Evolutionary conservation across 495 filamentous ascomycete species (phyloP).

Genomic region (Talaromyces liani): DNA sequence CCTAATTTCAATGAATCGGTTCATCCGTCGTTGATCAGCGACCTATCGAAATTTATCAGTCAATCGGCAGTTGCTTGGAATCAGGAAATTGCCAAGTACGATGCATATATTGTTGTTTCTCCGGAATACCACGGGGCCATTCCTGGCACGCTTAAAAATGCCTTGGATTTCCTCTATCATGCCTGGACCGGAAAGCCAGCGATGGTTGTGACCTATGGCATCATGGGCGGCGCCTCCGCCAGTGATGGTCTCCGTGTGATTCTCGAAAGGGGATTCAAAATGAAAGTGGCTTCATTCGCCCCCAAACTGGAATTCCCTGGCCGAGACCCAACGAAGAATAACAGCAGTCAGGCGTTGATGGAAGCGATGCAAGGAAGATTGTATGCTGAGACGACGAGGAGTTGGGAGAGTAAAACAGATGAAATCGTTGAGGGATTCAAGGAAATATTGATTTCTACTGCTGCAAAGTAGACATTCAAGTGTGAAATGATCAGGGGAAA

Average conservation of each 20-base stretch:
- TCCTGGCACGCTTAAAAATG: conserved; percentile 3
- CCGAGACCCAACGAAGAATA: conserved; percentile 5
- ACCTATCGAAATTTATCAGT: conserved; percentile 1
- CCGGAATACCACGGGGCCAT: conserved; percentile 1
- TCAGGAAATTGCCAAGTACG: conserved; percentile 2
- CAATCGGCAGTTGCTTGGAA: not conserved
- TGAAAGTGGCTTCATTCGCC: conserved; percentile 3
- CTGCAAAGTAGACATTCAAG: not conserved
- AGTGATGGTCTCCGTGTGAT: not conserved
- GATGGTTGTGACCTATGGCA: conserved; percentile 6
- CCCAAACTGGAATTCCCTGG: not conserved
- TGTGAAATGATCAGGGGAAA: not conserved
- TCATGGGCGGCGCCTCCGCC: conserved; percentile 2
- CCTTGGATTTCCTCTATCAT: conserved; percentile 3
- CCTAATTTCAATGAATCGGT: not conserved
- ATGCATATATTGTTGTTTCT: conserved; percentile 1
- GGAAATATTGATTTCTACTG: not conserved
- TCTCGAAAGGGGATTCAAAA: not conserved
- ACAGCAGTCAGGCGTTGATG: not conserved
- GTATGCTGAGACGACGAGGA: not conserved
- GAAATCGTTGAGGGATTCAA: not conserved
- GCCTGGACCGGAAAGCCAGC: conserved; percentile 4
- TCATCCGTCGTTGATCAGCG: not conserved
- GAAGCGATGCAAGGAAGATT: conserved; percentile 4
- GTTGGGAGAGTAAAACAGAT: conserved; percentile 1